phyloP scores from a whole-genome alignment of 495 filamentous ascomycete species.

The Filosporella fistucella region DNA sequence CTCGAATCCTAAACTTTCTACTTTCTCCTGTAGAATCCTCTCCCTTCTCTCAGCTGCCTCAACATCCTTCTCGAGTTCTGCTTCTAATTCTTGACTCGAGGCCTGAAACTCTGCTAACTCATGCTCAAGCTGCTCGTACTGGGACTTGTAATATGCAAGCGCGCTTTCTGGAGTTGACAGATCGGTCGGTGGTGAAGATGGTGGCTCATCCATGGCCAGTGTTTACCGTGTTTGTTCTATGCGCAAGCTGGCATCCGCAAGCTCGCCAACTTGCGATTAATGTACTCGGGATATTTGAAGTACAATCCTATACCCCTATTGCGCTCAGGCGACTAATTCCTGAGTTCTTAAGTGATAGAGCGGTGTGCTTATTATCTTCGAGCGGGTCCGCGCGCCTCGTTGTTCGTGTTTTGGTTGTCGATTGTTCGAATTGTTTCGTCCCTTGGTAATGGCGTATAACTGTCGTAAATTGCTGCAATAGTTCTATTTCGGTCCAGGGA shows the following conservation, averaged over 20 bases:
- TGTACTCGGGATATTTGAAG: not conserved
- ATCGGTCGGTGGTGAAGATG: slow-evolving; percentile 57
- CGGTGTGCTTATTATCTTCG: too few species aligned
- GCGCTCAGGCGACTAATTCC: not conserved
- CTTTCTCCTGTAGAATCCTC: slow-evolving; percentile 76
- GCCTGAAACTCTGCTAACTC: slow-evolving; percentile 93
- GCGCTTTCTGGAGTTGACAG: slow-evolving; percentile 62
- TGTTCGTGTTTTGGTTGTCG: not conserved
- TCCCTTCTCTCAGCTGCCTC: slow-evolving; percentile 94
- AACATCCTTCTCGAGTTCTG: slow-evolving; percentile 93
- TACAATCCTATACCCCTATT: too few species aligned
- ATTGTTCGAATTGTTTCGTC: too few species aligned
- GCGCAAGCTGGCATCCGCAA: slow-evolving; percentile 14
- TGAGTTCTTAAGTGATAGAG: not conserved
- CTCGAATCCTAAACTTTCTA: slow-evolving; percentile 77
- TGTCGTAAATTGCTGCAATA: slow-evolving; percentile 2
- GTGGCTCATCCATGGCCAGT: slow-evolving; percentile 57
- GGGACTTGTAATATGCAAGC: slow-evolving; percentile 87
- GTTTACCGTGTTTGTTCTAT: slow-evolving; percentile 15
- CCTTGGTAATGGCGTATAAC: too few species aligned
- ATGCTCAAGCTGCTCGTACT: slow-evolving; percentile 88
- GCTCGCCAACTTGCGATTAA: not conserved
- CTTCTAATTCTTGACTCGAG: slow-evolving; percentile 88
- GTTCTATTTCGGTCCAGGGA: not conserved
- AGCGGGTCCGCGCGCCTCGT: not conserved